These are phyloP conservation scores for Aspergillus quadricinctus DNA, from an alignment of 2,329 filamentous ascomycete genomes.

Conservation along the genomic window DNA sequence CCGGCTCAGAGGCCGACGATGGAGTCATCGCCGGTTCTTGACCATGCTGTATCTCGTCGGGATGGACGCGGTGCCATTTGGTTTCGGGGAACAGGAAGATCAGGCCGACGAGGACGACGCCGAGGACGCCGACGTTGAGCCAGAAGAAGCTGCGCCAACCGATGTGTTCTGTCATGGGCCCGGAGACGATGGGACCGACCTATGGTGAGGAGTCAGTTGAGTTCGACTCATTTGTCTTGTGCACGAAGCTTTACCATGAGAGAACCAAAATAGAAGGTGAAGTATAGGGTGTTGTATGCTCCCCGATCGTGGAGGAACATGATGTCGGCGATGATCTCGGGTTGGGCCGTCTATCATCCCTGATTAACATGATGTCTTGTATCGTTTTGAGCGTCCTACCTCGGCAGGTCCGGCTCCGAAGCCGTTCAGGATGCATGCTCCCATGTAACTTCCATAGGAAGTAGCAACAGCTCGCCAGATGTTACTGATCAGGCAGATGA, in stretches of 20 bases:
- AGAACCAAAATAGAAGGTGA: conserved; percentile 58
- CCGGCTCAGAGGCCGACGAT: conserved; percentile 7
- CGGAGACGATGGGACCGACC: conserved; percentile 53
- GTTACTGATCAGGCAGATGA: conserved; percentile 50
- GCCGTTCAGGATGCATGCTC: conserved; percentile 58
- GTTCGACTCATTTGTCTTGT: no score
- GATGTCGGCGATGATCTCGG: conserved; percentile 60
- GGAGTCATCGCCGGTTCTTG: not conserved
- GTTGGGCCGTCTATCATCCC: conserved; percentile 50
- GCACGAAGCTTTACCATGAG: conserved; percentile 46
- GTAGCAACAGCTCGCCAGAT: conserved; percentile 58
- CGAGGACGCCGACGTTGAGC: conserved; percentile 57
- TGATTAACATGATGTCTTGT: not conserved
- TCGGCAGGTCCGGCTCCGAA: conserved; percentile 60
- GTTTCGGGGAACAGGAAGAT: conserved; percentile 63
- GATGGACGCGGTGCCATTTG: conserved; percentile 50
- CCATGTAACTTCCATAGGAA: conserved; percentile 61
- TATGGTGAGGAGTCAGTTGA: not conserved
- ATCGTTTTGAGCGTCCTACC: conserved; percentile 5
- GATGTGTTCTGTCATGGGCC: conserved; percentile 55
- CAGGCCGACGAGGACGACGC: conserved; percentile 47
- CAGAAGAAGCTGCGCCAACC: conserved; percentile 64
- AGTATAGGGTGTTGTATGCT: conserved; percentile 59
- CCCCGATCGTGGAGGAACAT: conserved; percentile 63
- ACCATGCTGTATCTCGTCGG: conserved; percentile 12